phyloP scores from a whole-genome alignment of 345 rosid genomes.

The Citrus mangshanensis region DNA sequence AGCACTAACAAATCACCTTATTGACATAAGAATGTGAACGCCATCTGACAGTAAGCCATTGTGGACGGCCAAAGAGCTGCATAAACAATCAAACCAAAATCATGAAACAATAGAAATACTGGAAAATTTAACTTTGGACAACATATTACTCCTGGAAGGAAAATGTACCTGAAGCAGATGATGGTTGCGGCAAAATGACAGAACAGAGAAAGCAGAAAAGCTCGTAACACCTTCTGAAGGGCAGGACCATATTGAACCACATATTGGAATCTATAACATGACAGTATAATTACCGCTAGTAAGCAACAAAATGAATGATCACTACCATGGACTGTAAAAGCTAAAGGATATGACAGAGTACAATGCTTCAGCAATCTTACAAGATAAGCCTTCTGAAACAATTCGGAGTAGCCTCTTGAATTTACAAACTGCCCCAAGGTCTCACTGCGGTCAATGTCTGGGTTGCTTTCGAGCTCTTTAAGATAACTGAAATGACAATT shows the following conservation, averaged over 20 bases:
- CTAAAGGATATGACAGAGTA: background rate
- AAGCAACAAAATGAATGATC: background rate
- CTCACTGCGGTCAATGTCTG: conserved; percentile 54
- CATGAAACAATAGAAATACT: background rate
- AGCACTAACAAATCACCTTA: conserved; percentile 40
- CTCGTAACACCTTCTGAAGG: conserved; percentile 67
- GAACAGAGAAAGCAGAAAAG: conserved; percentile 79
- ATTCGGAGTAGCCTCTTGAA: conserved; percentile 66
- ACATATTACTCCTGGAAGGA: background rate
- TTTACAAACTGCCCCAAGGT: conserved; percentile 67
- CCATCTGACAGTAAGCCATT: conserved; percentile 75
- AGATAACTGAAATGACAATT: conserved; percentile 41
- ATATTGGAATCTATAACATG: conserved; percentile 58
- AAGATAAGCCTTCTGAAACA: conserved; percentile 85
- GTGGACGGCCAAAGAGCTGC: conserved; percentile 86
- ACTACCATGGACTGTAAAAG: background rate
- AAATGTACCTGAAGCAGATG: conserved; percentile 79
- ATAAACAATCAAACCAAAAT: background rate
- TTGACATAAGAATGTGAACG: conserved; percentile 68
- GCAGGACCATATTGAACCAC: conserved; percentile 94
- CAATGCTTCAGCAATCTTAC: conserved; percentile 36
- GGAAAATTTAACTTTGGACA: no score
- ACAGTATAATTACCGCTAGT: background rate
- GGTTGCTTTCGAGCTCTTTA: conserved; percentile 61
- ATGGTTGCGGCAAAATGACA: conserved; percentile 83